Percentiles rank a stretch among this genome's conserved stretches.
Conservation (phyloP, 2,329 filamentous ascomycete species). For the Penicillium glabrum region DNA sequence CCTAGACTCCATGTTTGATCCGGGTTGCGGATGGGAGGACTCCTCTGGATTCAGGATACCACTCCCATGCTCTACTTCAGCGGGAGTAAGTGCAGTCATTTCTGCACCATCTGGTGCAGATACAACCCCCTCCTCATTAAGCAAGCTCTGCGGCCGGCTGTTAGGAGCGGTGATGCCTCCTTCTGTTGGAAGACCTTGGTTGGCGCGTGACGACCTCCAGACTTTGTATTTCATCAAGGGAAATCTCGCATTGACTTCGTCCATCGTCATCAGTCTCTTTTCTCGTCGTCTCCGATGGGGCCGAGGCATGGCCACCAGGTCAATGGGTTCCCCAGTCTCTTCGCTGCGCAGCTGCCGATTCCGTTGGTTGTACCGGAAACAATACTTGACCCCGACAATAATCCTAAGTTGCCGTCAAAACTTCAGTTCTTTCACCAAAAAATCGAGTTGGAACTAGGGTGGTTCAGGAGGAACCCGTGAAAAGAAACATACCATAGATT, state of each 20-base stretch:
- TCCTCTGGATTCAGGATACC: slow-evolving; percentile 15
- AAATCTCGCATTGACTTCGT: slow-evolving; percentile 97
- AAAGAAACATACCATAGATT: slow-evolving; percentile 79
- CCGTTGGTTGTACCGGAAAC: slow-evolving; percentile 95
- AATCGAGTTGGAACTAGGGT: neutral
- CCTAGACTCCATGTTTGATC: neutral
- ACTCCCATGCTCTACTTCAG: slow-evolving; percentile 18
- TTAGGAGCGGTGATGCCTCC: slow-evolving; percentile 75
- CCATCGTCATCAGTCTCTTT: slow-evolving; percentile 99
- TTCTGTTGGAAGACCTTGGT: slow-evolving; percentile 76
- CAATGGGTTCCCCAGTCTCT: slow-evolving; percentile 85
- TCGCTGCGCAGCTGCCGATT: slow-evolving; percentile 75
- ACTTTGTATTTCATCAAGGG: slow-evolving; percentile 94
- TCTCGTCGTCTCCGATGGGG: slow-evolving; percentile 84
- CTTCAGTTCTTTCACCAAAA: neutral
- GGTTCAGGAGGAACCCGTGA: neutral
- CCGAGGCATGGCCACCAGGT: slow-evolving; percentile 78
- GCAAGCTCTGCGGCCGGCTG: slow-evolving; percentile 72
- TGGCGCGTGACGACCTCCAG: slow-evolving; percentile 82
- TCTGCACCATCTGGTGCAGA: slow-evolving; percentile 23
- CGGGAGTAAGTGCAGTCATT: slow-evolving; percentile 22
- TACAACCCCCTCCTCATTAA: slow-evolving; percentile 56
- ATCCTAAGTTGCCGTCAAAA: slow-evolving; percentile 65
- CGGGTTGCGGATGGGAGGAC: slow-evolving; percentile 13
- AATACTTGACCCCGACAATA: slow-evolving; percentile 99